Conservation (phyloP, 441 rosid genomes). For the Dalechampia spathulata region DNA sequence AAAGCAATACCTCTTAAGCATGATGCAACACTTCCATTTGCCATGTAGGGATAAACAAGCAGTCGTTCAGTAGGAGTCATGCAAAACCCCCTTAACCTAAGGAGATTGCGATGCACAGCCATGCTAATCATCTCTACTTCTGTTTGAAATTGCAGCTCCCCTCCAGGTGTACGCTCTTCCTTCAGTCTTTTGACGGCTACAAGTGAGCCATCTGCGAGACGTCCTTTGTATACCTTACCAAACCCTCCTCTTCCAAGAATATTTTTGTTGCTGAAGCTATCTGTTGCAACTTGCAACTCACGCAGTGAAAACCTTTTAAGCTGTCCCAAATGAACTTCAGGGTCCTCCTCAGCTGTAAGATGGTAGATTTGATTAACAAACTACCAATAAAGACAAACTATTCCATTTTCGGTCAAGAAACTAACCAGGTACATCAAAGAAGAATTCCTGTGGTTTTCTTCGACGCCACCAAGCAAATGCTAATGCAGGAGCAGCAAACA, state of each 20-base stretch:
- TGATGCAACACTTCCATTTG: conserved; percentile 97
- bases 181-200: conserved; percentile 89
- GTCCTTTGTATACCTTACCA: conserved; percentile 88
- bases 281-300: conserved; percentile 88
- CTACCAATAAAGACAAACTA: neutral
- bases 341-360: conserved; percentile 83
- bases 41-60: conserved; percentile 96
- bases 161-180: conserved; percentile 91
- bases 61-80: conserved; percentile 90
- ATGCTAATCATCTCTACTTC: conserved; percentile 96
- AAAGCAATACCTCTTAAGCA: conserved; percentile 63
- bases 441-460: conserved; percentile 68
- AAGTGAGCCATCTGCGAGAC: conserved; percentile 81
- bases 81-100: conserved; percentile 81
- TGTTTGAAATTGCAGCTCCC: conserved; percentile 90
- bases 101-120: conserved; percentile 91
- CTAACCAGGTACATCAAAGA: conserved; percentile 90
- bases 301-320: conserved; percentile 82
- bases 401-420: conserved; percentile 9
- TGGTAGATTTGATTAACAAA: conserved; percentile 1
- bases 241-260: conserved; percentile 95
- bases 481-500: conserved; percentile 85
- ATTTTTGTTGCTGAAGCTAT: conserved; percentile 79
- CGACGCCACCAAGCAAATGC: conserved; percentile 90
- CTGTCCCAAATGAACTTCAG: conserved; percentile 90